These are phyloP conservation scores for Aurantiochytrium sp. DNA, from an alignment of 108 stramenopile species.

Conservation along the genomic window DNA sequence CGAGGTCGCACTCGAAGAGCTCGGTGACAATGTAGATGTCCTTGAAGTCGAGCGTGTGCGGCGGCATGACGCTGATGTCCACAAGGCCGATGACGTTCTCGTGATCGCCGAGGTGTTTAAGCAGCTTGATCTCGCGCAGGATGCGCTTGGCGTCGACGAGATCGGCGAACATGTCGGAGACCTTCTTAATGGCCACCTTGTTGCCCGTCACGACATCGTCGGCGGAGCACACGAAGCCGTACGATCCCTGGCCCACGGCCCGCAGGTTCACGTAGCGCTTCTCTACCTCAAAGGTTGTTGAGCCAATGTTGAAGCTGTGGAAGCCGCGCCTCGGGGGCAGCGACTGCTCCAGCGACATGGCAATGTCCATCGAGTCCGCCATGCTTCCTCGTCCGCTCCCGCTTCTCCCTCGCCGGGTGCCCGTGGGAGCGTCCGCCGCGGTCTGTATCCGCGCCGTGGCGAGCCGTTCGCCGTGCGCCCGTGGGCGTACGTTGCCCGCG, in stretches of 20 bases:
- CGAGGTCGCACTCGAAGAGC: conserved; percentile 51
- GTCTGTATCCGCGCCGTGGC: too few species aligned
- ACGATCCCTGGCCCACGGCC: conserved; percentile 60
- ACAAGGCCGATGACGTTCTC: conserved; percentile 55
- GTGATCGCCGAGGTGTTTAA: conserved; percentile 54
- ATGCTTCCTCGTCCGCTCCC: too few species aligned
- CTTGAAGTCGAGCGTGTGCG: conserved; percentile 73
- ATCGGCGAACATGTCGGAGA: conserved; percentile 56
- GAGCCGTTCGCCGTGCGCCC: too few species aligned
- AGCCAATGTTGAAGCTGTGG: conserved; percentile 4
- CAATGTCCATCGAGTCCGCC: conserved; percentile 3
- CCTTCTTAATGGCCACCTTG: conserved; percentile 70
- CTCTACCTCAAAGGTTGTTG: conserved; percentile 21
- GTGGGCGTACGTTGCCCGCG: too few species aligned
- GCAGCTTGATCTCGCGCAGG: conserved; percentile 59
- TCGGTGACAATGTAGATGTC: conserved; percentile 67
- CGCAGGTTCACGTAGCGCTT: conserved; percentile 51
- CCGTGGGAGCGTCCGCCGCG: too few species aligned
- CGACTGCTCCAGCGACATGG: conserved; percentile 9
- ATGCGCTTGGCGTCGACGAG: conserved; percentile 67
- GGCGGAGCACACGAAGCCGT: conserved; percentile 62
- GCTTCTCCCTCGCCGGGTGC: too few species aligned
- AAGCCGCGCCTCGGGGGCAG: not conserved
- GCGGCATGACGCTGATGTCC: conserved; percentile 62
- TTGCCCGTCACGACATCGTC: conserved; percentile 50